Evolutionary conservation across 257 asterid genomes (phyloP).

Genomic region (Salvia rosmarinus): DNA sequence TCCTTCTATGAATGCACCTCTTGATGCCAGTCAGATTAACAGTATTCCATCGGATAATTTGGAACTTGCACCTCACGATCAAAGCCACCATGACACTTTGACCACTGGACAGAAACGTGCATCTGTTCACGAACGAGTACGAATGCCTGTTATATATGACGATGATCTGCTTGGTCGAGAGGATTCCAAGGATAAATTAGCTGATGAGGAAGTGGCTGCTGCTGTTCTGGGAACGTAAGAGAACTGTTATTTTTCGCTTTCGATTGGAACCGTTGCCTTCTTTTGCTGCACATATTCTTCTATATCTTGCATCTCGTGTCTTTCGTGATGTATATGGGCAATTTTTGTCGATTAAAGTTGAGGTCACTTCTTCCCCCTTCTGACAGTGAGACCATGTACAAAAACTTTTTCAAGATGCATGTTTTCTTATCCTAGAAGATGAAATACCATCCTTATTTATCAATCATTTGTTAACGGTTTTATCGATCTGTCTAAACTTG

Average conservation of each 20-base stretch:
- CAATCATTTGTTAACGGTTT: neutral
- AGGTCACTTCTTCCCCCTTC: neutral
- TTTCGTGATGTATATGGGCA: neutral
- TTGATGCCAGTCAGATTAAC: slow-evolving; percentile 28
- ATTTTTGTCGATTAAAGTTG: neutral
- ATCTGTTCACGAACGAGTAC: slow-evolving; percentile 70
- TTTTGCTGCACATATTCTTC: neutral
- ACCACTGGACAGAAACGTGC: slow-evolving; percentile 40
- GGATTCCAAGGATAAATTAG: slow-evolving; percentile 39
- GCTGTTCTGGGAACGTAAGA: neutral
- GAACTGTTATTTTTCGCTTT: neutral
- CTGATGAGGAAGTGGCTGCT: neutral
- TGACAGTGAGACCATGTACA: neutral
- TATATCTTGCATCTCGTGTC: neutral
- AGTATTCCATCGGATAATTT: slow-evolving; percentile 30
- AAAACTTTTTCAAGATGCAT: neutral
- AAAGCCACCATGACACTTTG: slow-evolving; percentile 33
- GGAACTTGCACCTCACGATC: slow-evolving; percentile 36
- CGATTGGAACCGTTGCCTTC: neutral
- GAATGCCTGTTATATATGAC: slow-evolving; percentile 75
- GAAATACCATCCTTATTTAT: neutral
- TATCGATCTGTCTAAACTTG: no score
- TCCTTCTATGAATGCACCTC: slow-evolving; percentile 32
- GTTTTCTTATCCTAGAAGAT: neutral
- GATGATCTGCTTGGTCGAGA: slow-evolving; percentile 66